Base-by-base conservation (phyloP, 2,329 filamentous ascomycete species). In the Colletotrichum chrysophilum region DNA sequence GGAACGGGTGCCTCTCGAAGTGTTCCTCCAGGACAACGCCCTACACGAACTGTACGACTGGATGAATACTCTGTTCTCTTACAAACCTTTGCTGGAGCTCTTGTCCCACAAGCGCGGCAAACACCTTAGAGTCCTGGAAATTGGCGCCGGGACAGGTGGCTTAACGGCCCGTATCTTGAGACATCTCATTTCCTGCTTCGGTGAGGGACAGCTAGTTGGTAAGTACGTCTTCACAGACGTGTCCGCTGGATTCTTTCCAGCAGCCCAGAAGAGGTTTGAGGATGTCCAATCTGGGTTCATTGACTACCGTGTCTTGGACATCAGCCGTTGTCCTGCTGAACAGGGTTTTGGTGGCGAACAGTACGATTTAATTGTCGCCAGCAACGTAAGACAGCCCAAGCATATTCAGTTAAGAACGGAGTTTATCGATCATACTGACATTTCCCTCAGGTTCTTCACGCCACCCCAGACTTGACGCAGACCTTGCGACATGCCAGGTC, bases 301-400 rank as follows among this genome's bases (percentile, higher is more conserved):
- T 3, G 67, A 74, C 28, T 74, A 74, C 18, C 71, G 71, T 12
- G 71, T 74, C 4, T n/a, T 81, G 14, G 78, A 84, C 61, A 76
- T 82, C 10, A 79, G 79, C n/a, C 78, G 80, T 8, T 77, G 80
- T 28, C 77, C 80, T 2, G 36, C 43, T 0, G 56, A 70, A 2
- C 86, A 88, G 64, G 85, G 82, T 0, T 86, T 83, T 61, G 30
- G 76, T 0, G 78, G 78, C 1, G 66, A 70, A 2, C 77, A 78
- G 0, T 87, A 83, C 73, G 86, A 88, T 52, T 12, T 88, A 7
- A 71, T 88, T n/a, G 76, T 87, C 28, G 85, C 84, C 2, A 81
- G 82, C 7, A 80, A 82, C 14, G 71, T 74, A 52, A 21, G 71
- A 34, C 14, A 52, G 7, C 6, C 10, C 43, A 24, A 2, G n/a